A percentile compares a stretch with the other conserved stretches of the same genome.
Conservation (phyloP, 106 monocot species). For the Iris macrosiphon region DNA sequence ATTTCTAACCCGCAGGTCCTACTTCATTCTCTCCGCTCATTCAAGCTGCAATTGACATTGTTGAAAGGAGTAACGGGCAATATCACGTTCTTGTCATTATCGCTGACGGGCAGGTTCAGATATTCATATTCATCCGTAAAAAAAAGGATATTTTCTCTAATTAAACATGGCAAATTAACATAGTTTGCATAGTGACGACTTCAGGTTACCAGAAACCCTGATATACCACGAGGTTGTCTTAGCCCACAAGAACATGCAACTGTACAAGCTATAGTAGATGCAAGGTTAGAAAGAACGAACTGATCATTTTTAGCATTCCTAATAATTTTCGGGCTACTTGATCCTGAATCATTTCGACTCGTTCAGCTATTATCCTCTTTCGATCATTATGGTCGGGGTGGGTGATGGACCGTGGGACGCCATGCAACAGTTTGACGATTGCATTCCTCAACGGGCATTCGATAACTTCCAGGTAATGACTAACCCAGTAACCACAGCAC, state of each 20-base stretch:
- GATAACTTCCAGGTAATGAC: constrained; percentile 65
- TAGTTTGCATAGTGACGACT: neutral
- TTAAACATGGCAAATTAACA: neutral
- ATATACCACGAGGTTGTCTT: constrained; percentile 13
- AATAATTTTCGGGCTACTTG: neutral
- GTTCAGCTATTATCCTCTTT: constrained; percentile 55
- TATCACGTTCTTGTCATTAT: constrained; percentile 64
- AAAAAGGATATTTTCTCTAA: neutral
- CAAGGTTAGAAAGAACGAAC: constrained; percentile 25
- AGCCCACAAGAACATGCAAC: constrained; percentile 49
- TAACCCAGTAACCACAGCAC: no score
- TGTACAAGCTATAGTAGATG: constrained; percentile 53
- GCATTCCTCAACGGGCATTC: constrained; percentile 45
- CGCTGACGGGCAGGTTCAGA: constrained; percentile 56
- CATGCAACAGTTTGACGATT: constrained; percentile 62
- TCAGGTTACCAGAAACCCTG: constrained; percentile 39
- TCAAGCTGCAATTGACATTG: constrained; percentile 34
- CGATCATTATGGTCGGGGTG: constrained; percentile 68
- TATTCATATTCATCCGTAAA: no score
- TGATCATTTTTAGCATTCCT: neutral
- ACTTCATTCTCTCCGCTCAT: constrained; percentile 64
- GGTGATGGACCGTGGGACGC: constrained; percentile 76
- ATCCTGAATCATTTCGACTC: neutral
- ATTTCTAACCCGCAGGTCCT: constrained; percentile 35
- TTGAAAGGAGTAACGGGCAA: constrained; percentile 39